phyloP scores from a whole-genome alignment of 2,329 filamentous ascomycete genomes.

The Colletotrichum tamarilloi region DNA sequence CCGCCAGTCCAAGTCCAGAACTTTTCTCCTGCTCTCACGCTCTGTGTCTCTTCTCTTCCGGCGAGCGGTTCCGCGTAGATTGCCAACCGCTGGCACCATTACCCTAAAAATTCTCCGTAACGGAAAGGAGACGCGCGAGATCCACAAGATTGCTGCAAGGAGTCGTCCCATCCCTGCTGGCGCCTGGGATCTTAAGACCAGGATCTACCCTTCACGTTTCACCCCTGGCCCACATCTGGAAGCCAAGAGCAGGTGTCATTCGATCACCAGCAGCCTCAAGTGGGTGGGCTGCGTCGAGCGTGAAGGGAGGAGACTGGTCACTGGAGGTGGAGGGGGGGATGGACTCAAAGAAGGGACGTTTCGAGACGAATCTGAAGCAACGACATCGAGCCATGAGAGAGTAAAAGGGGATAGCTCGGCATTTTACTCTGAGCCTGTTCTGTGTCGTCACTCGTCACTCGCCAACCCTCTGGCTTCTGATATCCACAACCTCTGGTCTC shows the following conservation, averaged over 20 bases:
- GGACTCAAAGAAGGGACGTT: constrained; percentile 1
- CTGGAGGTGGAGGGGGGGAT: neutral
- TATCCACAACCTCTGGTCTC: constrained; percentile 11
- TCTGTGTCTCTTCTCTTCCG: neutral
- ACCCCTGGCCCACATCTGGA: constrained; percentile 22
- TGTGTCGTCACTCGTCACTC: constrained; percentile 7
- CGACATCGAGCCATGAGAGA: constrained; percentile 24
- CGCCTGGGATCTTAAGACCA: neutral
- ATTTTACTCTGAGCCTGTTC: neutral
- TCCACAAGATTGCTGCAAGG: constrained; percentile 35
- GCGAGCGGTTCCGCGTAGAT: neutral
- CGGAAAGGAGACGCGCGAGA: constrained; percentile 33
- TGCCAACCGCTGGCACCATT: constrained; percentile 5
- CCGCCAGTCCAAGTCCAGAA: neutral
- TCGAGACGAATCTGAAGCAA: constrained; percentile 36
- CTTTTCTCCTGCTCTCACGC: too few species aligned
- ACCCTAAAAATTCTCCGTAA: constrained; percentile 26
- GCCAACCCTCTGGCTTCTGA: neutral
- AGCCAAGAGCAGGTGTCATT: constrained; percentile 23
- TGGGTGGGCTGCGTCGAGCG: constrained; percentile 21
- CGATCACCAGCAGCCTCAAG: constrained; percentile 19
- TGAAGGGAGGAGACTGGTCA: neutral
- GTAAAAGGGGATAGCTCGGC: constrained; percentile 24
- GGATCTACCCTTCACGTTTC: constrained; percentile 30
- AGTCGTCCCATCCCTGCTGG: neutral